Percentiles rank a stretch among this genome's conserved stretches.
Conservation (phyloP, 2,329 filamentous ascomycete genomes). For the Fusarium secorum region DNA sequence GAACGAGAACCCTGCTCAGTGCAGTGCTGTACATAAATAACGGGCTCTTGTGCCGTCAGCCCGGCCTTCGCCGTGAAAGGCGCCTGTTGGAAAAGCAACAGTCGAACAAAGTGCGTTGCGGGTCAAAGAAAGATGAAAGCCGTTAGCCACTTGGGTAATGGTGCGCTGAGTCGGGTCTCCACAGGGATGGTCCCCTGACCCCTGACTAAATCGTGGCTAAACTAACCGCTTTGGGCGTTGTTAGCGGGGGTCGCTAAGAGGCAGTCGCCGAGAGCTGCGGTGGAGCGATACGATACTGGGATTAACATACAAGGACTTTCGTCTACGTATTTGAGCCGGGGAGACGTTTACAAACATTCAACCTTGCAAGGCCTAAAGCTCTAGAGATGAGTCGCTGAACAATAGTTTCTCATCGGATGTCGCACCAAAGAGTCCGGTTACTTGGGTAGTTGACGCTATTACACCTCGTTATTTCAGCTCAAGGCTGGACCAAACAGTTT, state of each 20-base stretch:
- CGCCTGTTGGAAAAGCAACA: constrained; percentile 4
- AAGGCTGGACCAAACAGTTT: background rate
- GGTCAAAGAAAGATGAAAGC: constrained; percentile 16
- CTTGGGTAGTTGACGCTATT: background rate
- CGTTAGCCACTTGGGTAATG: constrained; percentile 13
- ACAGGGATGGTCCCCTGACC: constrained; percentile 6
- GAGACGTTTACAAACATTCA: background rate
- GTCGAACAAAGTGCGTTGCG: constrained; percentile 10
- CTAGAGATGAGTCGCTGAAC: background rate
- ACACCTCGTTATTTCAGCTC: constrained; percentile 7
- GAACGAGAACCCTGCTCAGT: background rate
- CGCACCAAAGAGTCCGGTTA: constrained; percentile 19
- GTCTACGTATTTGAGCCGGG: background rate
- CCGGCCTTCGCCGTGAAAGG: constrained; percentile 23
- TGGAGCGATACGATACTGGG: constrained; percentile 17
- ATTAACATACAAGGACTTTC: constrained; percentile 2
- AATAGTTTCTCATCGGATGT: constrained; percentile 10
- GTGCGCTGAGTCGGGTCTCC: background rate
- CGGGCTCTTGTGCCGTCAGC: constrained; percentile 11
- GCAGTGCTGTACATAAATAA: constrained; percentile 15
- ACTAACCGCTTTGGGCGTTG: background rate
- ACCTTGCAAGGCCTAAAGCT: background rate
- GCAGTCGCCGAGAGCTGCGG: constrained; percentile 19
- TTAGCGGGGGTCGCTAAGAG: constrained; percentile 15
- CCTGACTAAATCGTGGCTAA: constrained; percentile 13